Evolutionary conservation across 176 grass and related monocot genomes (phyloP).

Genomic region (Cocos nucifera): DNA sequence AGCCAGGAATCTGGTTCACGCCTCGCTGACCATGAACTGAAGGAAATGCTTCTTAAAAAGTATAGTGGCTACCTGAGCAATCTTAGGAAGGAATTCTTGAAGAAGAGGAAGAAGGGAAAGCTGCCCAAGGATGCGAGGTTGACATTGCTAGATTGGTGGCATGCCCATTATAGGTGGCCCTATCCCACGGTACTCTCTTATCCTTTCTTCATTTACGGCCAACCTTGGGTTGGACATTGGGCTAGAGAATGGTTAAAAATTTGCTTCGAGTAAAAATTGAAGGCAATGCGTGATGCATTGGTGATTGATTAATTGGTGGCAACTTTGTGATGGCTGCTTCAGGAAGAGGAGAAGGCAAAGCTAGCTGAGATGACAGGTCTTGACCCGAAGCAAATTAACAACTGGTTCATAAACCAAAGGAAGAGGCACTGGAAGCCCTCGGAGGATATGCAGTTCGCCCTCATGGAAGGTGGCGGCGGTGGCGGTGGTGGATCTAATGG

Average conservation of each 20-base stretch:
- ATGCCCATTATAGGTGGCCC: slow-evolving; percentile 6
- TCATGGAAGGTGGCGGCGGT: background rate
- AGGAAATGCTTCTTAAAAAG: slow-evolving; percentile 10
- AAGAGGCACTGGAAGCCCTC: slow-evolving; percentile 12
- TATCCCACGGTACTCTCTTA: slow-evolving; percentile 1
- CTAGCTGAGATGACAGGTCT: slow-evolving; percentile 4
- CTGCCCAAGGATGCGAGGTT: slow-evolving; percentile 9
- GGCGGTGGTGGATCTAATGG: background rate
- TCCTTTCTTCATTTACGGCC: background rate
- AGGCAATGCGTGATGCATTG: too few species aligned
- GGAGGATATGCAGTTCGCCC: background rate
- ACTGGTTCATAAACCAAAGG: slow-evolving; percentile 13
- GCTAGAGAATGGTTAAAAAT: too few species aligned
- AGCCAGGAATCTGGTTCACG: background rate
- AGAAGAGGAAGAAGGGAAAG: slow-evolving; percentile 14
- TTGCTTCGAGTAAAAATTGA: too few species aligned
- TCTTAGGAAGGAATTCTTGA: slow-evolving; percentile 9
- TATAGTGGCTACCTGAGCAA: slow-evolving; percentile 9
- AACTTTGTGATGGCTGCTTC: background rate
- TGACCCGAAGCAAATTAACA: slow-evolving; percentile 12
- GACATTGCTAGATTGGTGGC: slow-evolving; percentile 7
- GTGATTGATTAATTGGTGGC: too few species aligned
- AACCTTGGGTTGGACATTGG: too few species aligned
- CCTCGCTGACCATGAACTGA: slow-evolving; percentile 3
- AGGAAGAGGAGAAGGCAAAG: slow-evolving; percentile 15